phyloP scores from a whole-genome alignment of 345 rosid genomes.

The Eucalyptus caleyi region DNA sequence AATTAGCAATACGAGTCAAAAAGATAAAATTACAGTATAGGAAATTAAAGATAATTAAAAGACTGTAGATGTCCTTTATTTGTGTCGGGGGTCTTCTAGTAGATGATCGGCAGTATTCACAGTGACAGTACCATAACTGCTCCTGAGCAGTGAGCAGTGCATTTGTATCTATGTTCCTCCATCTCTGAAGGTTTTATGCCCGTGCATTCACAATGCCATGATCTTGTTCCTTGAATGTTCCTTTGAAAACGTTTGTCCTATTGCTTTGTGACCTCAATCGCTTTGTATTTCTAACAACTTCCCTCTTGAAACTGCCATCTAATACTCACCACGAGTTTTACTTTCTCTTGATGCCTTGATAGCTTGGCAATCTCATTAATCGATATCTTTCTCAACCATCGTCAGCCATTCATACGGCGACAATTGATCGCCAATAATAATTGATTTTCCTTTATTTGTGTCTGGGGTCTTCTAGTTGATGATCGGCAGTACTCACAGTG shows the following conservation, averaged over 20 bases:
- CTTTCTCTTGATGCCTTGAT: not conserved
- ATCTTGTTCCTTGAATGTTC: not conserved
- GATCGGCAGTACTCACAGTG: too few relatives aligned
- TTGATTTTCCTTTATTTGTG: too few relatives aligned
- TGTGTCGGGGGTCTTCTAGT: fast-evolving
- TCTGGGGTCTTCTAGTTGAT: too few relatives aligned
- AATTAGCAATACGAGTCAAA: not conserved
- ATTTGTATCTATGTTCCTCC: not conserved
- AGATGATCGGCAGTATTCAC: fast-evolving
- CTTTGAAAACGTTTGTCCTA: not conserved
- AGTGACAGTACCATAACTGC: not conserved
- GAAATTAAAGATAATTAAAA: too few relatives aligned
- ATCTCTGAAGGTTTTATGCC: not conserved
- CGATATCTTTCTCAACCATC: not conserved
- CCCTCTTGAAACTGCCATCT: not conserved
- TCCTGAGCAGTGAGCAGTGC: not conserved
- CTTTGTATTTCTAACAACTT: not conserved
- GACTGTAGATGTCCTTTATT: fast-evolving
- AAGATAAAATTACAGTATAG: too few relatives aligned
- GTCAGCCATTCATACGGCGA: not conserved
- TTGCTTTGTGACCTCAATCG: not conserved
- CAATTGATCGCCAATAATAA: not conserved
- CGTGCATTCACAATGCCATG: not conserved
- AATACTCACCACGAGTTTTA: not conserved
- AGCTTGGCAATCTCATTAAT: not conserved